Conservation (phyloP, 768 basidiomycete species). For the Kwoniella shandongensis region DNA sequence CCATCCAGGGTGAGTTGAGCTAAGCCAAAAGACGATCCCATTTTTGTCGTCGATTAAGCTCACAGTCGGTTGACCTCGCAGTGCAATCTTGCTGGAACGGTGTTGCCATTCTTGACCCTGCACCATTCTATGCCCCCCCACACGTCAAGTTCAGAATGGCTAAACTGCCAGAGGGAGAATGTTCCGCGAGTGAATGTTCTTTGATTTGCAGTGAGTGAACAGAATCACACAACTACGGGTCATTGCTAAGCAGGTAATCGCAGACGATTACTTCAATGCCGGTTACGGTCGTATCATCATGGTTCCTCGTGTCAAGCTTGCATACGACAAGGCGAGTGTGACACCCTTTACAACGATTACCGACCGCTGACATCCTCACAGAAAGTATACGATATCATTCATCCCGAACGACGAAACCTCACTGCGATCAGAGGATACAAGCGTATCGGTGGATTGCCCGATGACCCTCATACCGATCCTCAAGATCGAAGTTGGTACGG, state of each 20-base stretch:
- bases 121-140: slow-evolving; percentile 87
- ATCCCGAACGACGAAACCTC: slow-evolving; percentile 83
- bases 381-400: slow-evolving; percentile 93
- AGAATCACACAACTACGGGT: background rate
- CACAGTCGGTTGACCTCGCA: slow-evolving; percentile 5
- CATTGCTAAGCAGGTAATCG: background rate
- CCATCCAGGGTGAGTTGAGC: slow-evolving; percentile 63
- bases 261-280: slow-evolving; percentile 89
- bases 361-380: slow-evolving; percentile 47
- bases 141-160: slow-evolving; percentile 97
- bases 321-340: slow-evolving; percentile 78
- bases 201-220: slow-evolving; percentile 71
- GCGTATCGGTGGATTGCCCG: slow-evolving; percentile 92
- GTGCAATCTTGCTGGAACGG: slow-evolving; percentile 99
- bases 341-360: background rate
- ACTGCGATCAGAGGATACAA: slow-evolving; percentile 93
- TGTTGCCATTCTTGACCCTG: slow-evolving; percentile 90
- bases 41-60: background rate
- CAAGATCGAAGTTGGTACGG: slow-evolving; percentile 97
- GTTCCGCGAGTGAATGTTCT: slow-evolving; percentile 91
- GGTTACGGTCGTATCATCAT: slow-evolving; percentile 97
- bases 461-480: slow-evolving; percentile 93
- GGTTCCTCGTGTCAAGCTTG: slow-evolving; percentile 94
- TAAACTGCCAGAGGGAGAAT: slow-evolving; percentile 78
- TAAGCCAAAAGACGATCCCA: no score